A percentile compares a stretch with the other conserved stretches of the same genome.
Conservation (phyloP, 345 rosid species). For the Capsella bursapastoris region DNA sequence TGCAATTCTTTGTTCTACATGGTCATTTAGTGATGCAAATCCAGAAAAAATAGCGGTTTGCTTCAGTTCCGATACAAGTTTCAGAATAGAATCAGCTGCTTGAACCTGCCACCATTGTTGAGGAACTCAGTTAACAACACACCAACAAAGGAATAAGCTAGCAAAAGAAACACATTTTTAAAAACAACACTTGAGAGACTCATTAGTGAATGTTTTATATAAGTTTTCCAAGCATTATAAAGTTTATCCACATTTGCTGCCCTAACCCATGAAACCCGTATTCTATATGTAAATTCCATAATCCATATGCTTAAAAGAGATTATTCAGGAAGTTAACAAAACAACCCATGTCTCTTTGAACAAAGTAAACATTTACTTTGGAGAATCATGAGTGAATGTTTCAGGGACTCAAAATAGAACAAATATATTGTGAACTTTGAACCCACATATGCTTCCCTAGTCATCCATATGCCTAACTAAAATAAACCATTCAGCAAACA, state of each 20-base stretch:
- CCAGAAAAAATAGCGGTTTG: slow-evolving; percentile 94
- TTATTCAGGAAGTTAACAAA: not conserved
- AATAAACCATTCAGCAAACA: not conserved
- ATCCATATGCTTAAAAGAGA: not conserved
- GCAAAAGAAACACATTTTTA: not conserved
- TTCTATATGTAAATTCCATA: not conserved
- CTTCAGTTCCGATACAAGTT: slow-evolving; percentile 86
- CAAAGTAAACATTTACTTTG: not conserved
- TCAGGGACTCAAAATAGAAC: not conserved
- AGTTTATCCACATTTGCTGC: slow-evolving; percentile 6
- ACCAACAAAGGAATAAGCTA: not conserved
- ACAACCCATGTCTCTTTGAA: not conserved
- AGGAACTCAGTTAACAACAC: slow-evolving; percentile 6
- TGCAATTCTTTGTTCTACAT: slow-evolving; percentile 75
- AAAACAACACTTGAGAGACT: not conserved
- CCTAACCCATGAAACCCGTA: not conserved
- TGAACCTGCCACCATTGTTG: slow-evolving; percentile 59
- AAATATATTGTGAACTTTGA: not conserved
- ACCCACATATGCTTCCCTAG: not conserved
- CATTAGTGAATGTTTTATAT: not conserved
- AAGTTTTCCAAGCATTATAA: not conserved
- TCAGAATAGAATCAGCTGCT: slow-evolving; percentile 87
- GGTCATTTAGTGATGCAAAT: slow-evolving; percentile 88
- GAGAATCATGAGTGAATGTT: not conserved
- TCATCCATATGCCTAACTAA: not conserved